A percentile compares a stretch with the other conserved stretches of the same genome.
Evolutionary conservation across 352 stramenopile genomes (phyloP).

Genomic region (Globisporangium spinosum): DNA sequence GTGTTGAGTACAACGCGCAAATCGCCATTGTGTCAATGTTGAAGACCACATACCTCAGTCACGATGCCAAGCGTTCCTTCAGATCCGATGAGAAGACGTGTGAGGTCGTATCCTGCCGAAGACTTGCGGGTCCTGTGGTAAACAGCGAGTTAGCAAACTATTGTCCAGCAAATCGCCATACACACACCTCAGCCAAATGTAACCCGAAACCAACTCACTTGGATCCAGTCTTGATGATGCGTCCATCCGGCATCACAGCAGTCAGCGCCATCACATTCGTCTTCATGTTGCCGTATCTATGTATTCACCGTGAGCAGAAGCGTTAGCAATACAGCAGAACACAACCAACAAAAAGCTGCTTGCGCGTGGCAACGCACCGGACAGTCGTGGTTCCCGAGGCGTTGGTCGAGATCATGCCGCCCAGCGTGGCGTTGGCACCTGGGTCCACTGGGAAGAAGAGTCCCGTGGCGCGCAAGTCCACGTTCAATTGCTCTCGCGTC

Average conservation of each 20-base stretch:
- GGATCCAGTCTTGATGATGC: conserved; percentile 88
- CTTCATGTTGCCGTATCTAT: conserved; percentile 95
- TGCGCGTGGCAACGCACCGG: conserved; percentile 22
- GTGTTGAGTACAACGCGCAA: background rate
- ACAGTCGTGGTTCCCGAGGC: conserved; percentile 90
- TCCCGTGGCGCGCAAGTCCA: conserved; percentile 79
- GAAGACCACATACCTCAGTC: conserved; percentile 67
- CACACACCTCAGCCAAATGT: background rate
- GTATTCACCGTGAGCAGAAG: background rate
- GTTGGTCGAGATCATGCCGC: conserved; percentile 93
- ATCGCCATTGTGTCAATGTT: background rate
- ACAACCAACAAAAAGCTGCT: background rate
- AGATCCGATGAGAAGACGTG: conserved; percentile 91
- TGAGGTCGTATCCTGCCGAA: conserved; percentile 96
- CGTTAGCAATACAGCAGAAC: background rate
- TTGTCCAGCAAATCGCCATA: background rate
- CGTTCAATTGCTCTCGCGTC: conserved; percentile 92
- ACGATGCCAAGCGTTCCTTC: conserved; percentile 95
- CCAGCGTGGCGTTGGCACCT: conserved; percentile 94
- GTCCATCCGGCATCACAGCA: conserved; percentile 88
- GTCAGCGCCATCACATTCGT: conserved; percentile 94
- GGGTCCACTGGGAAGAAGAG: conserved; percentile 97
- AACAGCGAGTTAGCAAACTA: conserved; percentile 1
- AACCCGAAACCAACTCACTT: conserved; percentile 34
- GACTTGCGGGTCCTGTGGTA: conserved; percentile 88